Conservation (phyloP, 257 asterid genomes). For the Catharanthus roseus region DNA sequence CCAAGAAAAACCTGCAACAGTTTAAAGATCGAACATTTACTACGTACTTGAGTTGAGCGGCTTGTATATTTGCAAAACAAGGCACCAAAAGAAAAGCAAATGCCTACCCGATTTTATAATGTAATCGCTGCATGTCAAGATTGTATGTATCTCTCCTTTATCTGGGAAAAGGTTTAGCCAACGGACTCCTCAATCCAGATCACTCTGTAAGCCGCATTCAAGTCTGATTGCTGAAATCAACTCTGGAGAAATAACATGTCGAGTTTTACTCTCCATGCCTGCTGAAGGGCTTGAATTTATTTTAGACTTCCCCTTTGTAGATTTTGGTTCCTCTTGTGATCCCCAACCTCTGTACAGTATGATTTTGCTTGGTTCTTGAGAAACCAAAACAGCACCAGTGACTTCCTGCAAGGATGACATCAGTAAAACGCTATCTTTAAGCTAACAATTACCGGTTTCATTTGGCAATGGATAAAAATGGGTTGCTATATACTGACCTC, state of each 20-base stretch:
- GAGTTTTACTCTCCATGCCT: slow-evolving; percentile 23
- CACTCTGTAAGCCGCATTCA: slow-evolving; percentile 62
- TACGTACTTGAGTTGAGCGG: not conserved
- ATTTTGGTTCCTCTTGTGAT: slow-evolving; percentile 33
- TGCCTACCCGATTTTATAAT: not conserved
- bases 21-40: not conserved
- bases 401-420: slow-evolving; percentile 55
- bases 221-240: slow-evolving; percentile 76
- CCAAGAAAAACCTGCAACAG: not conserved
- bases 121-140: not conserved
- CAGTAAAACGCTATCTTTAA: not conserved
- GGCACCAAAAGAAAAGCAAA: not conserved
- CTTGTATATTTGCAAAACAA: not conserved
- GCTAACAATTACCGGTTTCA: not conserved
- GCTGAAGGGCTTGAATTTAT: slow-evolving; percentile 11
- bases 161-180: slow-evolving; percentile 2
- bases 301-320: slow-evolving; percentile 14
- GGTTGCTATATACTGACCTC: slow-evolving; percentile 45
- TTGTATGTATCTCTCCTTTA: not conserved
- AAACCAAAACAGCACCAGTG: slow-evolving; percentile 80
- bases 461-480: slow-evolving; percentile 2
- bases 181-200: slow-evolving; percentile 16
- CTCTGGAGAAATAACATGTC: slow-evolving; percentile 51
- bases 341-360: slow-evolving; percentile 94
- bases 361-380: slow-evolving; percentile 94